These are phyloP conservation scores for Backusella parvicylindrica DNA, from an alignment of 192 early-diverging fungal species.

Conservation along the genomic window DNA sequence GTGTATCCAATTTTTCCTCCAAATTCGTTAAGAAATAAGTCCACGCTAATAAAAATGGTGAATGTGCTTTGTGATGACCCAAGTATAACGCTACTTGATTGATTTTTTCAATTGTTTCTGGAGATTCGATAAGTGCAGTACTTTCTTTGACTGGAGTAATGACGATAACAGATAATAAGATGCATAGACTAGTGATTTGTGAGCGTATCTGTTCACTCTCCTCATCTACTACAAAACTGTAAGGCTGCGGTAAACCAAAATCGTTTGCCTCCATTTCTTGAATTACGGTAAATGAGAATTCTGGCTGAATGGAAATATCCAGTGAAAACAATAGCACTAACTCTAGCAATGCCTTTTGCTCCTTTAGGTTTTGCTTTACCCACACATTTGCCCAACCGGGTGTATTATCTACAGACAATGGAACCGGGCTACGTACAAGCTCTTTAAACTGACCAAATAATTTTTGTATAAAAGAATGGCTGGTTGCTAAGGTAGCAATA, in stretches of 20 bases:
- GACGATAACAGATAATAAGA: constrained; percentile 29
- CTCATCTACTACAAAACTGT: constrained; percentile 24
- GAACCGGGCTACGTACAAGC: constrained; percentile 18
- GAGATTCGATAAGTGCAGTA: constrained; percentile 25
- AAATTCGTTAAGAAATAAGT: constrained; percentile 32
- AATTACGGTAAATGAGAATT: constrained; percentile 19
- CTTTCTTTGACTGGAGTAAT: constrained; percentile 30
- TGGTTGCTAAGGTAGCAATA: neutral
- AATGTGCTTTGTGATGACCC: constrained; percentile 30
- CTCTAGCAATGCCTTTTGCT: constrained; percentile 43
- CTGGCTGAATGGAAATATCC: constrained; percentile 4
- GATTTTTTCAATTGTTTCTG: constrained; percentile 21
- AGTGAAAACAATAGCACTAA: constrained; percentile 28
- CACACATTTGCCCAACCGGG: constrained; percentile 23
- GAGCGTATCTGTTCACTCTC: constrained; percentile 29
- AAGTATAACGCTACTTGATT: constrained; percentile 29
- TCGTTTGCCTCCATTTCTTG: constrained; percentile 35
- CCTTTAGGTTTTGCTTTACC: constrained; percentile 39
- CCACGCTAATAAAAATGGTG: constrained; percentile 43
- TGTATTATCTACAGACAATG: constrained; percentile 21
- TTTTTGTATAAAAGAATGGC: constrained; percentile 4
- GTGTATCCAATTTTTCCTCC: neutral
- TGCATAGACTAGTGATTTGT: constrained; percentile 28
- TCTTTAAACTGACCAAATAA: constrained; percentile 16
- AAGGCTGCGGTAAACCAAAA: constrained; percentile 38